A percentile compares a stretch with the other conserved stretches of the same genome.
Conservation (phyloP, 2,329 filamentous ascomycete genomes). For the Exophiala sp. region DNA sequence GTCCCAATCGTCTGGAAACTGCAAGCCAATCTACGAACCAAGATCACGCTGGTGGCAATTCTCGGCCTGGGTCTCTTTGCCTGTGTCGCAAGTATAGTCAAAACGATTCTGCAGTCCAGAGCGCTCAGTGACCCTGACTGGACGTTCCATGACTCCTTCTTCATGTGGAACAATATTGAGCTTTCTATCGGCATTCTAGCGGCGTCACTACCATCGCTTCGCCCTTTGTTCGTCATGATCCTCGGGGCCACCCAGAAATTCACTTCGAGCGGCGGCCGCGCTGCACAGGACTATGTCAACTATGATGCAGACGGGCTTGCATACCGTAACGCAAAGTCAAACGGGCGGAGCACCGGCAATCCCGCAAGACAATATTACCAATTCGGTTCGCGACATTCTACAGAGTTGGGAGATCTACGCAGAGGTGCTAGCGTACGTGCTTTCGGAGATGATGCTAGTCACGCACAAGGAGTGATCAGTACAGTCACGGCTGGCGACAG, state of each 20-base stretch:
- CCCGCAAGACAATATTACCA: conserved; percentile 17
- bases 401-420: conserved; percentile 12
- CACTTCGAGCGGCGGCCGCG: conserved; percentile 11
- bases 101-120: conserved; percentile 28
- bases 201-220: conserved; percentile 38
- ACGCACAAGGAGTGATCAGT: conserved; percentile 12
- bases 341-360: conserved; percentile 7
- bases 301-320: conserved; percentile 21
- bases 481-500: conserved; percentile 19
- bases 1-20: conserved; percentile 41
- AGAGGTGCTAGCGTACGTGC: conserved; percentile 5
- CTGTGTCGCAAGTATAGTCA: conserved; percentile 41
- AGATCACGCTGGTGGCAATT: conserved; percentile 39
- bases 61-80: conserved; percentile 43
- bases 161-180: conserved; percentile 35
- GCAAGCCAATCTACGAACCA: conserved; percentile 38
- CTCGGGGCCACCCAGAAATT: conserved; percentile 18
- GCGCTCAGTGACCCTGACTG: conserved; percentile 18
- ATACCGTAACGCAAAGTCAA: conserved; percentile 11
- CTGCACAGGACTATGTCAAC: conserved; percentile 3
- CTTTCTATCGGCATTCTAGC: conserved; percentile 40
- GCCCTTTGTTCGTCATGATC: conserved; percentile 33
- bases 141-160: conserved; percentile 23
- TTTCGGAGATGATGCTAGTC: background rate
- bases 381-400: conserved; percentile 17